Percentiles rank a stretch among this genome's conserved stretches.
These are phyloP conservation scores for Chenopodium berlandieri DNA, from an alignment of 148 eudicot species.

Conservation along the genomic window DNA sequence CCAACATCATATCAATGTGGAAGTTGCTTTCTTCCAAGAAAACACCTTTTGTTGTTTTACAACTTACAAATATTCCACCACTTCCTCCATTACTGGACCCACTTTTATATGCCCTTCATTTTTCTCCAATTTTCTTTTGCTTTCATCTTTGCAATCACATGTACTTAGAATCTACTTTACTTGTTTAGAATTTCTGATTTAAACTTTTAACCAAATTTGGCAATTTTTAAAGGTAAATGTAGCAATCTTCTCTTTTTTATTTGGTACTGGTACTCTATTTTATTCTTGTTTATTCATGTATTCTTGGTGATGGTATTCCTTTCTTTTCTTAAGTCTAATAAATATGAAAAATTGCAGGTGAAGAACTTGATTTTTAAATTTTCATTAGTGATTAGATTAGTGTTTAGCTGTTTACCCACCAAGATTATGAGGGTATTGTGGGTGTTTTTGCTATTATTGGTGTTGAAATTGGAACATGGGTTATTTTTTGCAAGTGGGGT, in stretches of 20 bases:
- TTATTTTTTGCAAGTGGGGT: conserved; percentile 25
- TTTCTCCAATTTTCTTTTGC: not conserved
- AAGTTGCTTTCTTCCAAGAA: not conserved
- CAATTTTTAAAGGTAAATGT: not conserved
- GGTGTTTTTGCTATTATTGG: conserved; percentile 9
- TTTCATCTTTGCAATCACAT: not conserved
- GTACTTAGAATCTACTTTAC: not conserved
- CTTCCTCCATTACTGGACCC: not conserved
- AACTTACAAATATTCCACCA: conserved; percentile 6
- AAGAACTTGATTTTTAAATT: not conserved
- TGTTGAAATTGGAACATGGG: conserved; percentile 12
- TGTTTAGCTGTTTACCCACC: not conserved
- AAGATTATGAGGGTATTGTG: conserved; percentile 19
- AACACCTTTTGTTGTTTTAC: not conserved
- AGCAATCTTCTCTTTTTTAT: too few species aligned
- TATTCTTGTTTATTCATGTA: not conserved
- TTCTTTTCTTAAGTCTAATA: not conserved
- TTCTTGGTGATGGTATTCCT: not conserved
- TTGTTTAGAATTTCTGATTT: not conserved
- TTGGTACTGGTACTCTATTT: not conserved
- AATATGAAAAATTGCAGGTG: not conserved
- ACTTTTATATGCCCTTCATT: not conserved
- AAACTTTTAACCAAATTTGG: not conserved
- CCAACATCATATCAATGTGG: too few species aligned
- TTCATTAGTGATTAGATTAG: not conserved